Base-by-base conservation (phyloP, 1,284 basidiomycete genomes). In the Moniliella sp. region DNA sequence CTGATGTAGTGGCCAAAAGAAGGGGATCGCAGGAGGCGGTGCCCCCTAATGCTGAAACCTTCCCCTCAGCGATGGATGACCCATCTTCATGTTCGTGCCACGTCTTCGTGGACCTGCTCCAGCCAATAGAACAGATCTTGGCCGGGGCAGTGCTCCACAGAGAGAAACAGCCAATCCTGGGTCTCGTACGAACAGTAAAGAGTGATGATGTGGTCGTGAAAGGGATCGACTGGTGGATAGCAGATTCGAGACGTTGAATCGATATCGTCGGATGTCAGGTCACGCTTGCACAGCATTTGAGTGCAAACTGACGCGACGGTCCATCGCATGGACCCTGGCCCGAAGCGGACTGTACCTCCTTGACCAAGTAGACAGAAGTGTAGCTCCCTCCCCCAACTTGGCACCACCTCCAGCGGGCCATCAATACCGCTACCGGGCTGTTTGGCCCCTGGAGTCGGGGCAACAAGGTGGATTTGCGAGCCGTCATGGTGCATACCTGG, bases 121-220 rank as follows among this genome's bases (percentile, higher is more conserved):
- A 97, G 71, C 71, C 94, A 97, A 65, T 84, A 97, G 64, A 86
- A 58, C 12, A 58, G 37, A 60, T 91, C 84, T 63, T 93, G 80
- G 34, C 88, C 91, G 5, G 84, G 86, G 46, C 93, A 91, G 56
- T 78, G 84, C 65, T 97, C 78, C 43, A 82, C 68, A 27, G 82
- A 66, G 29, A 82, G 69, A 45, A 82, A 73, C 0, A 82, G 67
- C 73, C 75, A 81, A 32, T 75, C 71, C 3, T 68, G 65, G 1
- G 76, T 81, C 60, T 82, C 78, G 36, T 55, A 58, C 7, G 48
- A 45, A 23, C 60, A 49, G 33, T 91, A 76, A 16, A 97, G 72
- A 12, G 84, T 86, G 46, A 91, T 86, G 48, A 97, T 88, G 66
- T 93, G 88, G 28, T 77, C 71, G 60, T 97, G 88, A 8, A 75